Conservation (phyloP, 306 rosid species). For the Trifolium subterraneum region DNA sequence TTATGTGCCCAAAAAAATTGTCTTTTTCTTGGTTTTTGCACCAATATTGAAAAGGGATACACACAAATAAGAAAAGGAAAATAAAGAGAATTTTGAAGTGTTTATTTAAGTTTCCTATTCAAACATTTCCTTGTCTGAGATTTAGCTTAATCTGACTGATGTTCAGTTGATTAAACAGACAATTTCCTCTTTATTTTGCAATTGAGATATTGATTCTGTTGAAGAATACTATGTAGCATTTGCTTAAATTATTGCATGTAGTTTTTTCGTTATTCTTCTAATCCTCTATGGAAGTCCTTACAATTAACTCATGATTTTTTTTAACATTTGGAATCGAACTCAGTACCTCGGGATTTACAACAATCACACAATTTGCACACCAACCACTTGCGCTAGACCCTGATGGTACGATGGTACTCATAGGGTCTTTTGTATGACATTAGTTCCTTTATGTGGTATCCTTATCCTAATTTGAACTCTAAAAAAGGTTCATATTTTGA, state of each 20-base stretch:
- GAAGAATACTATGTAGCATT: not conserved
- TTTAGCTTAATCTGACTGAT: constrained; percentile 6
- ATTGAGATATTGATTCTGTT: not conserved
- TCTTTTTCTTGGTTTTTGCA: not conserved
- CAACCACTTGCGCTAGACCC: not conserved
- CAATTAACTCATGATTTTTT: not conserved
- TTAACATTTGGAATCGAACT: not conserved
- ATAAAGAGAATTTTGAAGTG: not conserved
- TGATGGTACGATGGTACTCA: not conserved
- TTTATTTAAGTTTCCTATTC: not conserved
- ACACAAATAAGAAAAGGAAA: not conserved
- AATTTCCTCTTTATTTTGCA: constrained; percentile 12
- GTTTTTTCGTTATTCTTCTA: constrained; percentile 2
- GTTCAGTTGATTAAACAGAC: constrained; percentile 12
- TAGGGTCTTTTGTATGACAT: constrained; percentile 2
- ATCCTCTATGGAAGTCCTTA: constrained; percentile 12
- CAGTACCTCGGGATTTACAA: not conserved
- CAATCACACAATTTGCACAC: not conserved
- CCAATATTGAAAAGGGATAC: not conserved
- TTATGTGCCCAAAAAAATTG: not conserved
- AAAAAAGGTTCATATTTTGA: constrained; percentile 9
- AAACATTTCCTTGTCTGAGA: not conserved
- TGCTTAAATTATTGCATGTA: constrained; percentile 32
- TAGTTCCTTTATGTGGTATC: constrained; percentile 15
- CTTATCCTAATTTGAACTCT: not conserved